These are phyloP conservation scores for Gomphus bonarii DNA, from an alignment of 1,284 basidiomycete genomes.

Conservation along the genomic window DNA sequence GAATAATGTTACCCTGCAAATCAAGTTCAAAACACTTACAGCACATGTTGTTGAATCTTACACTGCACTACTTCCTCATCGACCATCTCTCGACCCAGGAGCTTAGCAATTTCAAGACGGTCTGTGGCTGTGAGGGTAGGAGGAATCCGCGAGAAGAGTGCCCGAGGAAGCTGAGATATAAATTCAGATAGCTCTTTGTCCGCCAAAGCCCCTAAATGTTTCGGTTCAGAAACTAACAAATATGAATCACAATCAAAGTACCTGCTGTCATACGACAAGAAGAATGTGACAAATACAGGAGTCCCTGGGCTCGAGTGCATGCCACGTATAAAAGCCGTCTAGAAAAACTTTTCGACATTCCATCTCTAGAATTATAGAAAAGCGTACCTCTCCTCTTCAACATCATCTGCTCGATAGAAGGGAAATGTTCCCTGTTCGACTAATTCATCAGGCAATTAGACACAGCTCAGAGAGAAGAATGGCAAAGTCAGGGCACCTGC, in stretches of 20 bases:
- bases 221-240: not conserved
- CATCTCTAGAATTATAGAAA: not conserved
- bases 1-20: not conserved
- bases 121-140: conserved; percentile 27
- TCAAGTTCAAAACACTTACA: conserved; percentile 23
- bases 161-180: conserved; percentile 21
- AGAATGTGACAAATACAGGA: conserved; percentile 56
- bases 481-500: conserved; percentile 34
- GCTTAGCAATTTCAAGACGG: conserved; percentile 22
- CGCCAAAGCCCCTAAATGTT: not conserved
- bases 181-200: conserved; percentile 40
- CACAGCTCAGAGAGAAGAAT: not conserved
- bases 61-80: conserved; percentile 31
- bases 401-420: conserved; percentile 66
- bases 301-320: conserved; percentile 76
- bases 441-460: conserved; percentile 18
- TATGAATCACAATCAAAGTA: not conserved
- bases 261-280: conserved; percentile 43
- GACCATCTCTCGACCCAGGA: conserved; percentile 19
- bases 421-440: conserved; percentile 76
- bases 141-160: conserved; percentile 2
- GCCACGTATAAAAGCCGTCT: conserved; percentile 84
- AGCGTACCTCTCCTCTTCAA: conserved; percentile 70
- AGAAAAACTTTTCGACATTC: not conserved
- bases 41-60: conserved; percentile 34